Evolutionary conservation across 345 rosid genomes (phyloP), one percentile per base, ranked within the genome.

Genomic region (Citrus unshiu): DNA sequence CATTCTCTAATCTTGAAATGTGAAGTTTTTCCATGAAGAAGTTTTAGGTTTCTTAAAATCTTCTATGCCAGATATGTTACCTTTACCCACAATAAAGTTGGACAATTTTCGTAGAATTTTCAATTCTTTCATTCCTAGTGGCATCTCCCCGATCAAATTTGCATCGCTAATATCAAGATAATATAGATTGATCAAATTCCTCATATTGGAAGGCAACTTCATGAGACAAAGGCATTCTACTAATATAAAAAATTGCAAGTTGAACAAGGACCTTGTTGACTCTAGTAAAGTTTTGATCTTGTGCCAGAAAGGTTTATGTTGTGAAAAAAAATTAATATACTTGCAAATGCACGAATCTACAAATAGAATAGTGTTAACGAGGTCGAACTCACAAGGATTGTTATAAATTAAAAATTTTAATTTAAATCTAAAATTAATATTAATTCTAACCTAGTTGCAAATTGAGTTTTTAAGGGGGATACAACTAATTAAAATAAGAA

Each of bases 281-380:
- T 75, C 72, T 0, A 73, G 77, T 21, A 81, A 81, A 4, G 22
- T 35, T 63, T 1, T 22, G 7, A 81, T 37, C 4, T 0, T 2
- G 60, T 75, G 13, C 5, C 1, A 19, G 74, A 60, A 3, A 73
- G 71, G 32, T 81, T 60, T 9, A 73, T 66, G 34, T 66, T 32
- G 5, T 32, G 34, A 32, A 32, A 32, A 30, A 4, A 32, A 32
- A 0, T 32, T 32, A 32, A 0, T 32, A 32, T 32, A 32, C 34
- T 32, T 0, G 34, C 0, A 32, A 32, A 0, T 0, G 0, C 34
- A 32, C 5, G 34, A 4, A 32, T 32, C 0, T 32, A 32, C 5
- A 32, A 32, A 32, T 32, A 32, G 0, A 32, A 32, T 32, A 32
- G 0, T 32, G 5, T 32, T 32, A 32, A 32, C 5, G 34, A 32